Base-by-base conservation (phyloP, 371 early-diverging fungal genomes). In the Syncephalis fuscata region DNA sequence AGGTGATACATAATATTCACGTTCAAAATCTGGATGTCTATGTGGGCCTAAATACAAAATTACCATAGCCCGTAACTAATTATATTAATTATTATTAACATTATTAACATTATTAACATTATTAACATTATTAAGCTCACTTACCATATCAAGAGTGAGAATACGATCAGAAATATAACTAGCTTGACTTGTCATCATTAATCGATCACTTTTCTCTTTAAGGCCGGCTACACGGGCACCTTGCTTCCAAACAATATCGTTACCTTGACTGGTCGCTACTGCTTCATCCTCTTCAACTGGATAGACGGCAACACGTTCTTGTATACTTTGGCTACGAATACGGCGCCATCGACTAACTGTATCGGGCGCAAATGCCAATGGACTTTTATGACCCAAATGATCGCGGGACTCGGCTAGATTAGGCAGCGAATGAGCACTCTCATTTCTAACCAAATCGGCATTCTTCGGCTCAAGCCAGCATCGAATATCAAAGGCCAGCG, bases 1-100 rank as follows among this genome's bases (percentile, higher is more conserved):
- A 5, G 97, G 97, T 8, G 80, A 82, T 14, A 96, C 61, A 9
- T 85, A 67, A 53, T 89, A 90, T 60, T 93, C 86, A 0, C 69
- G 67, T 41, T 71, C 69, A 52, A 88, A 79, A 54, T 92, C 79
- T 0, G 86, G 77, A 4, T 68, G 58, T 8, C 82, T 77, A 44
- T 86, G 82, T 9, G 79, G 80, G 3, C 89, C 91, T 15, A 94
- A 62, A 51, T 95, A 92, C 56, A 96, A 67, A 39, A 94, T 80
- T 39, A 86, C 90, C 81, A 96, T 85, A 8, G 88, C 93, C 24
- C 95, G 83, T 73, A 85, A 61, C 75, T 74, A 54, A 7, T 24
- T 45, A 0, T 11, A 9, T 39, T 32, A 7, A 32, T 4, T 32
- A 32, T 32, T 32, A 32, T 4, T 7, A 4, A 32, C 11, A 11